These are phyloP conservation scores for Pachyrhizus erosus DNA, from an alignment of 306 rosid species.

Conservation along the genomic window DNA sequence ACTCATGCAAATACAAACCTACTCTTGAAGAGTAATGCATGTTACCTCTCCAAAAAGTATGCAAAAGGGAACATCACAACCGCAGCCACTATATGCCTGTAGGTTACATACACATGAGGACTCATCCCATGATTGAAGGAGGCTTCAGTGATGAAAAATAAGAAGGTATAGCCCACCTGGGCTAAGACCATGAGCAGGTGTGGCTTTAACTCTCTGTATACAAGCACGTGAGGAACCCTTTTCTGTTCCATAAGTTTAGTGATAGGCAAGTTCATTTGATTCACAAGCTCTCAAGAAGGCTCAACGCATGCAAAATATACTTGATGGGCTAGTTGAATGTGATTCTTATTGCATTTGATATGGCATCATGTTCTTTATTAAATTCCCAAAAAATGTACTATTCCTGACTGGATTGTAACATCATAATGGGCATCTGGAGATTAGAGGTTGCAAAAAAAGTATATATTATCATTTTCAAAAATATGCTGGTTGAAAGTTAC, in stretches of 20 bases:
- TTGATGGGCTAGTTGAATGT: conserved; percentile 26
- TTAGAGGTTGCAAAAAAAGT: neutral
- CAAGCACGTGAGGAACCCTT: neutral
- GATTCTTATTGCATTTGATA: conserved; percentile 49
- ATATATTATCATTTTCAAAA: conserved; percentile 11
- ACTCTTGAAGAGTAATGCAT: neutral
- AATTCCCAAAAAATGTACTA: conserved; percentile 27
- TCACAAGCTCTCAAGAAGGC: neutral
- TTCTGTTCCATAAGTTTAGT: conserved; percentile 43
- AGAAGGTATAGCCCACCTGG: conserved; percentile 64
- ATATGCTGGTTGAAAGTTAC: neutral
- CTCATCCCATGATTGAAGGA: conserved; percentile 94
- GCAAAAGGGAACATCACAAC: conserved; percentile 75
- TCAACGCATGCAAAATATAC: too few relatives aligned
- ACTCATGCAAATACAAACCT: neutral
- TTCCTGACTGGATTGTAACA: neutral
- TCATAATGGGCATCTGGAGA: neutral
- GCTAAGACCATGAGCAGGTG: conserved; percentile 66
- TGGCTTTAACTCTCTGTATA: conserved; percentile 62
- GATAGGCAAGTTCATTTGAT: neutral
- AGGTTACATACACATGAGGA: conserved; percentile 78
- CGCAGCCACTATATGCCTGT: conserved; percentile 62
- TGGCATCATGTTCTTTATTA: conserved; percentile 43
- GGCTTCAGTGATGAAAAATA: conserved; percentile 69
- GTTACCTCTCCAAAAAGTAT: conserved; percentile 76